Base-by-base conservation (phyloP, 306 rosid genomes). In the Sphenostylis stenocarpa region DNA sequence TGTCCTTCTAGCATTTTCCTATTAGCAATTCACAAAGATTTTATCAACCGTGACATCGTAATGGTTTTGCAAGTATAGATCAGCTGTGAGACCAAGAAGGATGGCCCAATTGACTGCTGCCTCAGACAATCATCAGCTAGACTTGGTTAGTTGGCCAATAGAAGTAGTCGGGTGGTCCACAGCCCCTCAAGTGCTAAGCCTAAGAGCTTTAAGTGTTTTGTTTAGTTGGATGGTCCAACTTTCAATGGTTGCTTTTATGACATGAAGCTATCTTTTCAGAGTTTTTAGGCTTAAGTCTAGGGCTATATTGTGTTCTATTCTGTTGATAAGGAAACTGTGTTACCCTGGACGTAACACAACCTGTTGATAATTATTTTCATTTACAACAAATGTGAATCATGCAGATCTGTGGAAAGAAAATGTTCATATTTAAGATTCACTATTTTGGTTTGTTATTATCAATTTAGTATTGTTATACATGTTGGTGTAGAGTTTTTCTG, bases 251-350 rank as follows among this genome's bases (percentile, higher is more conserved):
- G 55, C 45, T 39, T 52, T 43, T 55, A 7, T 19, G 13, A n/a
- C 43, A 3, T 45, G 43, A 23, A 80, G 57, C 26, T 80, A 29
- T 44, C 70, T 79, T 17, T 62, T 23, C 14, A 57, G n/a, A 20
- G 7, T 20, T 75, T 52, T 69, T 64, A 36, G 61, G 72, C 63
- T 84, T 24, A 69, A 66, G 67, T 65, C 80, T 26, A 70, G 60
- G 70, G 16, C 58, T 63, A n/a, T 43, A 55, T 1, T n/a, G 5
- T 70, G n/a, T 55, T 79, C 44, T 65, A 38, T n/a, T 41, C 72
- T 75, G 69, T 34, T 63, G 12, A 61, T 20, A 14, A 16, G 19
- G 33, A 26, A 20, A 82, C 20, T 48, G 28, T 55, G 31, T 70
- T 75, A 71, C 24, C 28, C 21, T 23, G 33, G 31, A 6, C 28